These are phyloP conservation scores for Aspergillus conjunctus DNA, from an alignment of 495 filamentous ascomycete species.

Conservation along the genomic window DNA sequence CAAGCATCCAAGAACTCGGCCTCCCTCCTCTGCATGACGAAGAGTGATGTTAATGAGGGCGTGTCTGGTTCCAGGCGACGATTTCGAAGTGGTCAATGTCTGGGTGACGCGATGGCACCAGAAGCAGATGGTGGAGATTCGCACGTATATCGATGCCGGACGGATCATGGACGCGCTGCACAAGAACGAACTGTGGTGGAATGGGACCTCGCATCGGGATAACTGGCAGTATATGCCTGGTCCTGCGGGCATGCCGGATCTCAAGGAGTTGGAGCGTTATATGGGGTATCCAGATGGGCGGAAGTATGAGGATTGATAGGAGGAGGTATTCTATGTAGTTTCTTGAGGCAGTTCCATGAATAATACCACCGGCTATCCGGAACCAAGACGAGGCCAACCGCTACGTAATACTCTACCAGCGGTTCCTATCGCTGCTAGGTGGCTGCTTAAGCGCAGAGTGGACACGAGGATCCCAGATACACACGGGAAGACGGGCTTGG, in stretches of 20 bases:
- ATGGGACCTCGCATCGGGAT: constrained; percentile 33
- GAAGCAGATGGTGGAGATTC: constrained; percentile 41
- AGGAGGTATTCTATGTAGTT: too few species aligned
- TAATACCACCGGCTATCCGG: too few species aligned
- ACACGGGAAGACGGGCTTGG: too few species aligned
- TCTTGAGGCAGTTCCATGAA: too few species aligned
- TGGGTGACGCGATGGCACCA: constrained; percentile 42
- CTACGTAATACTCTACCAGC: too few species aligned
- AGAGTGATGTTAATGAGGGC: too few species aligned
- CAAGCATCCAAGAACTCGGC: too few species aligned
- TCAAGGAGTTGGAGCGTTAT: constrained; percentile 31
- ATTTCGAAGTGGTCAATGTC: constrained; percentile 41
- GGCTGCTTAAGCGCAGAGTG: too few species aligned
- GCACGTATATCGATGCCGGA: constrained; percentile 38
- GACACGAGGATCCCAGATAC: too few species aligned
- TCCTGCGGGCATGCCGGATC: constrained; percentile 40
- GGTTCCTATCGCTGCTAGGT: too few species aligned
- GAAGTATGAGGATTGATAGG: constrained; percentile 31
- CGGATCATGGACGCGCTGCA: constrained; percentile 34
- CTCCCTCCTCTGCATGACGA: too few species aligned
- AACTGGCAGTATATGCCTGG: constrained; percentile 41
- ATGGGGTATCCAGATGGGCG: constrained; percentile 38
- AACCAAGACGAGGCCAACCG: too few species aligned
- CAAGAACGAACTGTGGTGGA: constrained; percentile 45
- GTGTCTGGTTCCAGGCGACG: constrained; percentile 34